Conservation (phyloP, 2,329 filamentous ascomycete species). For the Venturia carpophila region DNA sequence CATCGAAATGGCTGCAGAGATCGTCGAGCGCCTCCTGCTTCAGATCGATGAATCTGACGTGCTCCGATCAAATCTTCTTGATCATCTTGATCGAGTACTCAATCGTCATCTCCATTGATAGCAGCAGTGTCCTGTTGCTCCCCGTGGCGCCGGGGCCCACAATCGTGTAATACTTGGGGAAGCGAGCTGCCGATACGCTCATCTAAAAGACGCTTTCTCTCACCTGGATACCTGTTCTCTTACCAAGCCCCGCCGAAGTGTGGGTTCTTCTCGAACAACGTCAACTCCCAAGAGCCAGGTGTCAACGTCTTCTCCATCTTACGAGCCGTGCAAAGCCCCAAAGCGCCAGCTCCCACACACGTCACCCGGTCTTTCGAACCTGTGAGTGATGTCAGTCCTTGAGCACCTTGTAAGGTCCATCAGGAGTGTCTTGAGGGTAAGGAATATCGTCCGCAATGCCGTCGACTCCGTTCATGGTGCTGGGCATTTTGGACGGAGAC, state of each 20-base stretch:
- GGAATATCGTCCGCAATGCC: slow-evolving; percentile 26
- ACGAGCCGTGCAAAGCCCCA: slow-evolving; percentile 19
- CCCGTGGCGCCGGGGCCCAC: slow-evolving; percentile 33
- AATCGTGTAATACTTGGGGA: slow-evolving; percentile 53
- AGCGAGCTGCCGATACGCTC: slow-evolving; percentile 54
- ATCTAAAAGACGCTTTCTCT: slow-evolving; percentile 43
- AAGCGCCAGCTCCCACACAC: slow-evolving; percentile 20
- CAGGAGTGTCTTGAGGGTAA: slow-evolving; percentile 27
- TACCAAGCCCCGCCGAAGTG: slow-evolving; percentile 20
- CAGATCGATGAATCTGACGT: slow-evolving; percentile 39
- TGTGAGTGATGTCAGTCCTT: slow-evolving; percentile 22
- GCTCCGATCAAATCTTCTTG: slow-evolving; percentile 42
- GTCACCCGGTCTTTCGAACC: slow-evolving; percentile 13
- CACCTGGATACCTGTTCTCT: slow-evolving; percentile 29
- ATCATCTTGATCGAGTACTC: slow-evolving; percentile 46
- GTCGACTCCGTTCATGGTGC: slow-evolving; percentile 25
- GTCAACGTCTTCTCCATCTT: slow-evolving; percentile 20
- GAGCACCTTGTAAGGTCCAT: slow-evolving; percentile 28
- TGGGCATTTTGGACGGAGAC: slow-evolving; percentile 28
- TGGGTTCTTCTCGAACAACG: slow-evolving; percentile 19
- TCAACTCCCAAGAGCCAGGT: slow-evolving; percentile 19
- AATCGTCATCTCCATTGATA: slow-evolving; percentile 38
- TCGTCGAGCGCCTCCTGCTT: slow-evolving; percentile 43
- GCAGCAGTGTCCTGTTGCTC: slow-evolving; percentile 38
- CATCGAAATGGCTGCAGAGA: slow-evolving; percentile 41